Evolutionary conservation across 208 protist species (phyloP).

Genomic region (Acanthamoeba royreba): DNA sequence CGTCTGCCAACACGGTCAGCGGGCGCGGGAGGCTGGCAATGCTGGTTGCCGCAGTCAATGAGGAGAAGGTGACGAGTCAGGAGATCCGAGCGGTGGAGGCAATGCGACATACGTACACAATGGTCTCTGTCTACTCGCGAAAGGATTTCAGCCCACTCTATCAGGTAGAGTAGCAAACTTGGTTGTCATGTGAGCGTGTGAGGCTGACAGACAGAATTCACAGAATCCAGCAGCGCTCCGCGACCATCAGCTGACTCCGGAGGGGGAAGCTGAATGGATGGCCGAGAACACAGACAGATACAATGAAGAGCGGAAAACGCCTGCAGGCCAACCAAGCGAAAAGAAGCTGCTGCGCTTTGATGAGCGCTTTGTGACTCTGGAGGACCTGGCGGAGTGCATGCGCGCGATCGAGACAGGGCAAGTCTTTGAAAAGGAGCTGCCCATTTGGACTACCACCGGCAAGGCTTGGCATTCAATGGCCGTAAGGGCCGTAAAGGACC

Average conservation of each 20-base stretch:
- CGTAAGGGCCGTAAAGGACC: not conserved
- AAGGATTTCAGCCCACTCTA: not conserved
- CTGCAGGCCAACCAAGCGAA: not conserved
- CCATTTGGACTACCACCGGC: not conserved
- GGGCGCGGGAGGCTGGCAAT: not conserved
- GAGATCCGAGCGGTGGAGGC: not conserved
- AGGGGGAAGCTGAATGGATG: not conserved
- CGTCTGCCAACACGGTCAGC: not conserved
- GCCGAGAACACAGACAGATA: not conserved
- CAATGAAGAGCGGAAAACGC: not conserved
- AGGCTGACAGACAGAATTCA: too few relatives aligned
- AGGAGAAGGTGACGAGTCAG: not conserved
- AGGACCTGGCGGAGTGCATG: not conserved
- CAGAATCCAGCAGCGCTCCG: not conserved
- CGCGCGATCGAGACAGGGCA: not conserved
- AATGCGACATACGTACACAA: not conserved
- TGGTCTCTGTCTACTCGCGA: not conserved
- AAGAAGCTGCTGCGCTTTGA: not conserved
- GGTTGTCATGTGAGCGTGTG: too few relatives aligned
- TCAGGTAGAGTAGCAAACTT: too few relatives aligned
- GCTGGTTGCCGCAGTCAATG: not conserved
- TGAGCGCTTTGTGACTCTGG: not conserved
- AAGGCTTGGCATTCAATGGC: not conserved
- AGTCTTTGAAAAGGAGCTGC: not conserved
- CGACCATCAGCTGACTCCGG: not conserved